Evolutionary conservation across 441 rosid species (phyloP).

Genomic region (Flueggea neowawraea): DNA sequence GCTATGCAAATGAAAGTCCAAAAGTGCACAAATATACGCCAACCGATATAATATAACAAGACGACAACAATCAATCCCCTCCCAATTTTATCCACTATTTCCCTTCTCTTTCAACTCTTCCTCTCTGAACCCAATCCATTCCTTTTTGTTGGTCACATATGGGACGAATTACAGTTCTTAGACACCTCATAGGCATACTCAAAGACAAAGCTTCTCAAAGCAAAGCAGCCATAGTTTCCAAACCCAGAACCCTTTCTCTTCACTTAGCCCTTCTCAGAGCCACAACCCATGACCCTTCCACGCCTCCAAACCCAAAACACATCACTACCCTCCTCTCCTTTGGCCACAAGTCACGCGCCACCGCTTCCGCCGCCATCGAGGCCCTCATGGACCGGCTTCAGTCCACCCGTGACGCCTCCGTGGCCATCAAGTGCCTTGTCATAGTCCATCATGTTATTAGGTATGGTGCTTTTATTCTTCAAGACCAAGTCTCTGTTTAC

Average conservation of each 20-base stretch:
- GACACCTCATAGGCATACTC: conserved; percentile 51
- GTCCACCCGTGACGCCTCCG: conserved; percentile 61
- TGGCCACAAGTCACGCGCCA: conserved; percentile 67
- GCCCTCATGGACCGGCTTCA: conserved; percentile 88
- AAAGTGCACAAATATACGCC: no score
- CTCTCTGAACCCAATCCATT: background rate
- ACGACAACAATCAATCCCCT: no score
- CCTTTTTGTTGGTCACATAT: conserved; percentile 9
- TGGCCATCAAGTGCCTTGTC: conserved; percentile 73
- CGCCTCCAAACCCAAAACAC: conserved; percentile 56
- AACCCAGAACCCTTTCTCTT: conserved; percentile 37
- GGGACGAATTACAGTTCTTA: conserved; percentile 46
- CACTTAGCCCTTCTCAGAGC: conserved; percentile 67
- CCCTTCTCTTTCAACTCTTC: no score
- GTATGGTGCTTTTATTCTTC: conserved; percentile 80
- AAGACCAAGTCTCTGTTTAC: conserved; percentile 78
- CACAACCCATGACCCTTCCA: conserved; percentile 63
- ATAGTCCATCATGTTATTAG: conserved; percentile 57
- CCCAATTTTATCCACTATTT: no score
- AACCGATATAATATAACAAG: no score
- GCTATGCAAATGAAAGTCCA: no score
- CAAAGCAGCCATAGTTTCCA: conserved; percentile 64
- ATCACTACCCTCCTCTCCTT: conserved; percentile 54
- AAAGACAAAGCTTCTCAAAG: conserved; percentile 85
- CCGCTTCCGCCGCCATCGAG: conserved; percentile 58